These are phyloP conservation scores for Schizosaccharomyces versatilis DNA, from an alignment of 1,139 yeast genomes.

Conservation along the genomic window DNA sequence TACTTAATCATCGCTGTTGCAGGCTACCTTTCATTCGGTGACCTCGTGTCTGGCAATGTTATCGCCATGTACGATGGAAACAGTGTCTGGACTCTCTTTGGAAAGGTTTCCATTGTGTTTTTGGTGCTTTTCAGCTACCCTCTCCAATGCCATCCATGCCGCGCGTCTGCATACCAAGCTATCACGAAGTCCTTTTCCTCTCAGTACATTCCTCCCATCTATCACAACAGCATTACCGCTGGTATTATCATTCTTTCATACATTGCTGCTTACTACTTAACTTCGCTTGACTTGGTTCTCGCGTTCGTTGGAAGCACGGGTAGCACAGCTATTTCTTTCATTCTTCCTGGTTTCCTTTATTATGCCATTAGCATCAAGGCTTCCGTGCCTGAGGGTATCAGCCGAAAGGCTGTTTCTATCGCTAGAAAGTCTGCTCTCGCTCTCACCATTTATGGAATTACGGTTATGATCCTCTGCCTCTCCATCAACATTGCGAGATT, in stretches of 20 bases:
- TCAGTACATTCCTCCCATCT: conserved; percentile 2
- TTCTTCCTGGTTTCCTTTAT: conserved; percentile 79
- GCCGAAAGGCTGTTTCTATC: conserved; percentile 1
- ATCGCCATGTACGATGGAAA: conserved; percentile 28
- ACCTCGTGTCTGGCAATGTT: conserved; percentile 56
- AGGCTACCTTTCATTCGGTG: conserved; percentile 78
- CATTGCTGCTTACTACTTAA: background rate
- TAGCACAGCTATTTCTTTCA: conserved; percentile 78
- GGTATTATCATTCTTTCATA: conserved; percentile 6
- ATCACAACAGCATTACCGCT: conserved; percentile 2
- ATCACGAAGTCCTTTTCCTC: conserved; percentile 41
- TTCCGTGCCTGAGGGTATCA: background rate
- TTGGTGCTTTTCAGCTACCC: conserved; percentile 82
- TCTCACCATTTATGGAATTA: conserved; percentile 50
- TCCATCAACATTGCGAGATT: conserved; percentile 33
- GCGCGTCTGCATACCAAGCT: conserved; percentile 43
- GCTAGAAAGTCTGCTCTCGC: conserved; percentile 29
- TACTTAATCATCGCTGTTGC: conserved; percentile 50
- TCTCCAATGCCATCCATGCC: conserved; percentile 75
- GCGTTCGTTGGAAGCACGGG: conserved; percentile 94
- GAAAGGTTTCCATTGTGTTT: conserved; percentile 51
- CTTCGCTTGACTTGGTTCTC: conserved; percentile 53
- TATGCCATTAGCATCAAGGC: conserved; percentile 18
- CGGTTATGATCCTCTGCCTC: conserved; percentile 60
- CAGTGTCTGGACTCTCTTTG: conserved; percentile 34